Conservation (phyloP, 495 filamentous ascomycete species). For the Pyrenula massariospora region DNA sequence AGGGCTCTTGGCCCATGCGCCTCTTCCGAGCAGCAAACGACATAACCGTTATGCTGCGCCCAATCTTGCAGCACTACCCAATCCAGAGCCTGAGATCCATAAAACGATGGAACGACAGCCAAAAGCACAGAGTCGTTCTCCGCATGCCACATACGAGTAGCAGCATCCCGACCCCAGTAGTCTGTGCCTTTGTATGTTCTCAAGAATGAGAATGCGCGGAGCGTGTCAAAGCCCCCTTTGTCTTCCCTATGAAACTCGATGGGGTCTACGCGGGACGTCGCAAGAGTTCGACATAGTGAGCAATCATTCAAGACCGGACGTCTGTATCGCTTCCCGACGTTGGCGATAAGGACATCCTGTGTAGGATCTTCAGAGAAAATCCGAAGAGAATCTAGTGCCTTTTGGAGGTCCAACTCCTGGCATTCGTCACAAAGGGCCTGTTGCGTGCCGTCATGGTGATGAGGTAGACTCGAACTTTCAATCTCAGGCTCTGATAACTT, state of each 20-base stretch:
- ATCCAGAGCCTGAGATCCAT: not conserved
- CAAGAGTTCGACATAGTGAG: not conserved
- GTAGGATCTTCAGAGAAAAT: not conserved
- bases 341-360: not conserved
- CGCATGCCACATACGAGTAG: not conserved
- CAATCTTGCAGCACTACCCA: not conserved
- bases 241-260: not conserved
- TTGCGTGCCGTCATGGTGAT: no score
- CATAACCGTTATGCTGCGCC: not conserved
- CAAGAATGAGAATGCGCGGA: not conserved
- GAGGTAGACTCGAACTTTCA: no score
- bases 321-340: not conserved
- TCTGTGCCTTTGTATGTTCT: not conserved
- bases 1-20: not conserved
- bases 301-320: not conserved
- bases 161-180: not conserved
- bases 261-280: not conserved
- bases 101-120: not conserved
- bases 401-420: not conserved
- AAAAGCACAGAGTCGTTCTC: not conserved
- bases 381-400: not conserved
- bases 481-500: no score
- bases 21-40: not conserved
- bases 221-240: not conserved
- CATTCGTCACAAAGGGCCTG: not conserved